Evolutionary conservation across 805 yeast genomes (phyloP).

Genomic region (Zygosaccharomyces pseudorouxii): DNA sequence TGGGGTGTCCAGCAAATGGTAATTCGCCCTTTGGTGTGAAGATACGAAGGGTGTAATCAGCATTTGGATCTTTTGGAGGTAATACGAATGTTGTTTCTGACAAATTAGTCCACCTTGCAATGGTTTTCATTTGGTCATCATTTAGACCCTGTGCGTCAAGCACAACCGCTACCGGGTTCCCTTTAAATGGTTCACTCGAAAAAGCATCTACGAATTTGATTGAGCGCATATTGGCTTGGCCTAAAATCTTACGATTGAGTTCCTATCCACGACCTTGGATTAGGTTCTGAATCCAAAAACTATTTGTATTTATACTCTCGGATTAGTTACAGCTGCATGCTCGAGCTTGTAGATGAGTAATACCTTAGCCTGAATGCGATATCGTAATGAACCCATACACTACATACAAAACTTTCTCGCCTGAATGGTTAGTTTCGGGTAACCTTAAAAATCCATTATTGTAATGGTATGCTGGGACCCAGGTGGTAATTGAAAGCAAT

Average conservation of each 20-base stretch:
- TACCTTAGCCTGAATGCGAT: too few species aligned
- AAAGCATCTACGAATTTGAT: constrained; percentile 31
- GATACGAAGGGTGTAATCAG: constrained; percentile 45
- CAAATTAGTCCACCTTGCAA: constrained; percentile 50
- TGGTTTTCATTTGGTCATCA: constrained; percentile 38
- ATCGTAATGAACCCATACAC: too few species aligned
- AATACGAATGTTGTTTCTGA: constrained; percentile 49
- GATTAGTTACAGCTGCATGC: too few species aligned
- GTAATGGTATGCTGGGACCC: too few species aligned
- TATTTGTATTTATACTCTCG: too few species aligned
- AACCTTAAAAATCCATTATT: too few species aligned
- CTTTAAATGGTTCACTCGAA: constrained; percentile 34
- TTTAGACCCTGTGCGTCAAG: constrained; percentile 23
- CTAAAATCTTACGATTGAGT: not conserved
- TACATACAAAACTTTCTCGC: too few species aligned
- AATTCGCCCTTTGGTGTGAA: constrained; percentile 42
- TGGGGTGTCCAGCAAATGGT: constrained; percentile 59
- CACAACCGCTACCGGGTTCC: constrained; percentile 47
- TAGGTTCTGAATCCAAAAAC: too few species aligned
- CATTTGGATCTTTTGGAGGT: constrained; percentile 36
- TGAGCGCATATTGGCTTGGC: not conserved
- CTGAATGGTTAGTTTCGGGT: too few species aligned
- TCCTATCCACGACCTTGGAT: too few species aligned
- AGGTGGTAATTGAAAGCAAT: too few species aligned
- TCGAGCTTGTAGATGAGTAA: too few species aligned